These are phyloP conservation scores for Musa itinerans DNA, from an alignment of 176 grass and related monocot species.

Conservation along the genomic window DNA sequence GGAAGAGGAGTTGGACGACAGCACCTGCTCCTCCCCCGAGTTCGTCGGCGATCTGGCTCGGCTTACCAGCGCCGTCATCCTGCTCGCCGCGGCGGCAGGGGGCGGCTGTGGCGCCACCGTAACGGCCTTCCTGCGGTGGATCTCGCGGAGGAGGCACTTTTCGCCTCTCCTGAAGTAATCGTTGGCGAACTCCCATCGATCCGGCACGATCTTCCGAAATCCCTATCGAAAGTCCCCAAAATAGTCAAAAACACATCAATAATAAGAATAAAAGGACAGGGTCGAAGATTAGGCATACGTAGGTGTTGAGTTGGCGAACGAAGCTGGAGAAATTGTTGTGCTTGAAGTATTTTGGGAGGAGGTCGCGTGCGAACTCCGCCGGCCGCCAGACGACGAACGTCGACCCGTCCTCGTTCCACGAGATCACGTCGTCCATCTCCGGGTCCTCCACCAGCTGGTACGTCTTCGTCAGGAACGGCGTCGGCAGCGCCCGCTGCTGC, in stretches of 20 bases:
- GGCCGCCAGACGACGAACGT: conserved; percentile 84
- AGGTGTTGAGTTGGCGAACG: conserved; percentile 94
- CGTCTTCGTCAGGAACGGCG: conserved; percentile 89
- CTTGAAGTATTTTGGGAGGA: conserved; percentile 96
- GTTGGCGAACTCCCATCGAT: conserved; percentile 24
- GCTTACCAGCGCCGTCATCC: background rate
- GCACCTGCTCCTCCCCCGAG: conserved; percentile 11
- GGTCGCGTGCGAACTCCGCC: conserved; percentile 76
- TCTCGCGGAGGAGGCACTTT: conserved; percentile 11
- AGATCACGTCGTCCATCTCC: conserved; percentile 66
- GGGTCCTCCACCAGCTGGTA: conserved; percentile 89
- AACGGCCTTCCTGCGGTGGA: conserved; percentile 4
- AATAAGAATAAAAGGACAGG: background rate
- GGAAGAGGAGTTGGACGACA: conserved; percentile 14
- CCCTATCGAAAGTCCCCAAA: background rate
- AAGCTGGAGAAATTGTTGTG: conserved; percentile 99
- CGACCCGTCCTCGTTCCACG: conserved; percentile 71
- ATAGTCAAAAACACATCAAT: background rate
- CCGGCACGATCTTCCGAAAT: conserved; percentile 10
- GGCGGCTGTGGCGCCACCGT: background rate
- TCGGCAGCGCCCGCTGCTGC: conserved; percentile 46
- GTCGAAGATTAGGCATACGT: conserved; percentile 23
- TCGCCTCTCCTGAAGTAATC: conserved; percentile 14
- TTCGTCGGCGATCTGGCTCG: background rate
- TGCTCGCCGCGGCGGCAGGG: no score